phyloP scores from a whole-genome alignment of 83 land plant genomes.

The Picea abies region DNA sequence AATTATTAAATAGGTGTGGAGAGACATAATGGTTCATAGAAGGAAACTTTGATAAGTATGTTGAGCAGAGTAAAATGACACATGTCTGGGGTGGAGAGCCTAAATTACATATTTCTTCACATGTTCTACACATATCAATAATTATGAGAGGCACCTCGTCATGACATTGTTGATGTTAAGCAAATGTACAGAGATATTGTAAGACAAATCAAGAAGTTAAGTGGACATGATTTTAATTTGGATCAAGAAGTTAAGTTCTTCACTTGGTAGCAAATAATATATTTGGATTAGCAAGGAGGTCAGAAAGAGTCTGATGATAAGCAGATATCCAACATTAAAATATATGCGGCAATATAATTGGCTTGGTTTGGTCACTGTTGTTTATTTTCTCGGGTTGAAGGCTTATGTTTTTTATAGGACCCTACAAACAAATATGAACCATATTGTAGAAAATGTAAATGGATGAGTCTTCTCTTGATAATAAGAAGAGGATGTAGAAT shows the following conservation, averaged over 20 bases:
- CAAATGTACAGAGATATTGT: conserved; percentile 89
- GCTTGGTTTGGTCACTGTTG: background rate
- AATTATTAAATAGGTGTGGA: no score
- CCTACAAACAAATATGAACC: background rate
- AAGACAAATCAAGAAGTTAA: conserved; percentile 10
- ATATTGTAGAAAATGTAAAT: background rate
- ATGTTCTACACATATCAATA: no score
- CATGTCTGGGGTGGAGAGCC: no score
- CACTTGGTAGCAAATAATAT: conserved; percentile 17
- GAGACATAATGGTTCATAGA: no score
- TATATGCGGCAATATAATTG: background rate
- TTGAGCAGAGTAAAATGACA: no score
- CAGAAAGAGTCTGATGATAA: background rate
- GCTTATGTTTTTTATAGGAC: background rate
- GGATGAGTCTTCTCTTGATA: background rate
- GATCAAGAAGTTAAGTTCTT: conserved; percentile 24
- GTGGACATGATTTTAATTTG: conserved; percentile 81
- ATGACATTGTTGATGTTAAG: conserved; percentile 87
- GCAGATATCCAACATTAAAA: conserved; percentile 18
- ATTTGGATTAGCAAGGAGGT: background rate
- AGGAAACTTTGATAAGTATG: no score
- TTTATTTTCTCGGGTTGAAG: background rate
- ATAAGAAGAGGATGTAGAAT: background rate
- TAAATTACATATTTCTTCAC: no score
- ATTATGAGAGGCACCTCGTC: conserved; percentile 68